Base-by-base conservation (phyloP, 768 basidiomycete species). In the Calocera cornea region DNA sequence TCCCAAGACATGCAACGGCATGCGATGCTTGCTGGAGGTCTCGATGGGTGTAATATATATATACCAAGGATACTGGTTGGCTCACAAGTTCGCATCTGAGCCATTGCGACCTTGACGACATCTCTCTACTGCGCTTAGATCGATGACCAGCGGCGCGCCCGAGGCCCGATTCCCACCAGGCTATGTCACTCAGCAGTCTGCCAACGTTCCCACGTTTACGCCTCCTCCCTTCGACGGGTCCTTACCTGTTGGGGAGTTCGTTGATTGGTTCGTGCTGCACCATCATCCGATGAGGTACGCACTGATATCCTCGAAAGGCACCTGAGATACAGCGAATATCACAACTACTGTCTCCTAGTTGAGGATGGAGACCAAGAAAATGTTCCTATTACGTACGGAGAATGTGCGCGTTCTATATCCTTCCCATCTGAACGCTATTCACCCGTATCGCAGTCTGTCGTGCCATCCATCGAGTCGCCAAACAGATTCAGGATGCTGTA, bases 361-460 rank as follows among this genome's bases (percentile, higher is more conserved):
- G 54, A 60, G 54, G 54, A 60, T 29, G 54, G 54, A 14, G 54
- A 60, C 2, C 54, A 60, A 60, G 54, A 60, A 19, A 60, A 60
- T 31, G 54, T 60, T 5, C 54, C 54, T 10, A 19, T 60, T 19
- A 60, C 54, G 27, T 33, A 60, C 19, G 31, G 54, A 5, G 54
- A 60, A 33, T 60, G 54, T 33, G 22, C 31, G 54, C 31, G 16
- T 33, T n/a, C n/a, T n/a, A n/a, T n/a, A n/a, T n/a, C n/a, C n/a
- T n/a, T n/a, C n/a, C n/a, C n/a, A n/a, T n/a, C n/a, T n/a, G n/a
- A n/a, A n/a, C n/a, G n/a, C n/a, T n/a, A n/a, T n/a, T n/a, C n/a
- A n/a, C n/a, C n/a, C n/a, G n/a, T n/a, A n/a, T n/a, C n/a, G 44
- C 31, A 60, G 54, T 60, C 22, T 12, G 14, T 33, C 54, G 31